Conservation (phyloP, 2,329 filamentous ascomycete species). For the Ophiostoma angusticollis region DNA sequence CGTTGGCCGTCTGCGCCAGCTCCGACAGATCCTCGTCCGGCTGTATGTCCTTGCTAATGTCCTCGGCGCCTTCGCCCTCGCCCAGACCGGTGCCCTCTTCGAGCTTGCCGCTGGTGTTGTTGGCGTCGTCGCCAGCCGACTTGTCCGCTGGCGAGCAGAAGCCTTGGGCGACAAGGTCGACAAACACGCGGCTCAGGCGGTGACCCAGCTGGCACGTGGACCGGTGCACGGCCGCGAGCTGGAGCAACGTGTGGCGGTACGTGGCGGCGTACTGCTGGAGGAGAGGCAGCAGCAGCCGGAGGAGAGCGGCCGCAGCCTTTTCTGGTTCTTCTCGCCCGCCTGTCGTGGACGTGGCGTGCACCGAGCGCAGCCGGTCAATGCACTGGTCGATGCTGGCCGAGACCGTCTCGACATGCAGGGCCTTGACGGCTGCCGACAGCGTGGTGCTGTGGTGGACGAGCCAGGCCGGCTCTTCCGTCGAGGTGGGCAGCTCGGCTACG, state of each 20-base stretch:
- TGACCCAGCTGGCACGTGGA: constrained; percentile 63
- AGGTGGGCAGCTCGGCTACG: constrained; percentile 39
- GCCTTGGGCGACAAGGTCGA: constrained; percentile 66
- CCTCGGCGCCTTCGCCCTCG: constrained; percentile 87
- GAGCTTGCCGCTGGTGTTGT: constrained; percentile 50
- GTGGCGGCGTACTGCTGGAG: constrained; percentile 58
- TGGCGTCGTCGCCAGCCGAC: constrained; percentile 52
- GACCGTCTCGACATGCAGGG: constrained; percentile 47
- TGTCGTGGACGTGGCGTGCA: background rate
- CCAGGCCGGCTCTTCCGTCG: constrained; percentile 51
- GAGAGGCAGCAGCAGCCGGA: constrained; percentile 55
- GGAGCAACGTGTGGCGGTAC: constrained; percentile 42
- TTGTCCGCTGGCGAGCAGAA: constrained; percentile 87
- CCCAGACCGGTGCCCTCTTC: constrained; percentile 89
- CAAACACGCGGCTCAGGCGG: constrained; percentile 63
- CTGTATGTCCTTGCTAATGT: constrained; percentile 94
- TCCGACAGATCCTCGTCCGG: constrained; percentile 90
- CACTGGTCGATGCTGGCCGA: constrained; percentile 27
- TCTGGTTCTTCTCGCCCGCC: constrained; percentile 19
- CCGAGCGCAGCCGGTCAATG: constrained; percentile 22
- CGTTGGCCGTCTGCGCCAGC: constrained; percentile 71
- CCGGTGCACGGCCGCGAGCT: constrained; percentile 52
- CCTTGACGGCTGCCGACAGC: constrained; percentile 39
- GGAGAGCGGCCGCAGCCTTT: constrained; percentile 26
- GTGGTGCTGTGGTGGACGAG: constrained; percentile 42